These are phyloP conservation scores for Rhynchospora breviuscula DNA, from an alignment of 176 grass and related monocot species.

Conservation along the genomic window DNA sequence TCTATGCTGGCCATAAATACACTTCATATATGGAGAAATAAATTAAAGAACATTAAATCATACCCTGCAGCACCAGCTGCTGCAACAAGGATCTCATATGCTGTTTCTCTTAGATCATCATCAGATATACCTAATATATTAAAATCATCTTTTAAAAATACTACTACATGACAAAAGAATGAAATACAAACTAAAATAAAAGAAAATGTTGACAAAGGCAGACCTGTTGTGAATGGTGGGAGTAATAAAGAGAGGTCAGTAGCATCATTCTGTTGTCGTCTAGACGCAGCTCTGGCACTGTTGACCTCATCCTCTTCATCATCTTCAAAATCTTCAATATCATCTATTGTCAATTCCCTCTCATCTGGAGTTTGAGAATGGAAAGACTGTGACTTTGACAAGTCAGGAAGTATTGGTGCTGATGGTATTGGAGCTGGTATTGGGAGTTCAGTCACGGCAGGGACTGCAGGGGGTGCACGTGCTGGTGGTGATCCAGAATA, in stretches of 20 bases:
- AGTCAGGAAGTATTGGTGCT: conserved; percentile 36
- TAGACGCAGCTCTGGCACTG: conserved; percentile 54
- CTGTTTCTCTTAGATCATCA: conserved; percentile 97
- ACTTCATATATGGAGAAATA: neutral
- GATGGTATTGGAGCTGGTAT: conserved; percentile 42
- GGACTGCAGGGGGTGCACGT: conserved; percentile 64
- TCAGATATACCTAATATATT: conserved; percentile 74
- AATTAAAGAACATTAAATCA: neutral
- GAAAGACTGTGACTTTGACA: conserved; percentile 64
- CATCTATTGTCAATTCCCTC: conserved; percentile 89
- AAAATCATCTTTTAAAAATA: neutral
- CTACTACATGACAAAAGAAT: neutral
- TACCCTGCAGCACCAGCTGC: conserved; percentile 95
- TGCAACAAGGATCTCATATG: conserved; percentile 97
- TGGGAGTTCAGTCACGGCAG: conserved; percentile 43
- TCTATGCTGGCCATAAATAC: neutral
- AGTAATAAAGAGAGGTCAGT: conserved; percentile 55
- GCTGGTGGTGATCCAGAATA: conserved; percentile 68
- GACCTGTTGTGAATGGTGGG: conserved; percentile 73
- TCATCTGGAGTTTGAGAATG: conserved; percentile 39
- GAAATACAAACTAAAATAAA: neutral
- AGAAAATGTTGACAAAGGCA: neutral
- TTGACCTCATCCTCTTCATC: conserved; percentile 69
- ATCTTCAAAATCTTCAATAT: conserved; percentile 97
- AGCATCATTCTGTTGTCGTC: conserved; percentile 56